Conservation (phyloP, 228 moss, liverwort and hornwort species). For the Sphagnum magellanicum region DNA sequence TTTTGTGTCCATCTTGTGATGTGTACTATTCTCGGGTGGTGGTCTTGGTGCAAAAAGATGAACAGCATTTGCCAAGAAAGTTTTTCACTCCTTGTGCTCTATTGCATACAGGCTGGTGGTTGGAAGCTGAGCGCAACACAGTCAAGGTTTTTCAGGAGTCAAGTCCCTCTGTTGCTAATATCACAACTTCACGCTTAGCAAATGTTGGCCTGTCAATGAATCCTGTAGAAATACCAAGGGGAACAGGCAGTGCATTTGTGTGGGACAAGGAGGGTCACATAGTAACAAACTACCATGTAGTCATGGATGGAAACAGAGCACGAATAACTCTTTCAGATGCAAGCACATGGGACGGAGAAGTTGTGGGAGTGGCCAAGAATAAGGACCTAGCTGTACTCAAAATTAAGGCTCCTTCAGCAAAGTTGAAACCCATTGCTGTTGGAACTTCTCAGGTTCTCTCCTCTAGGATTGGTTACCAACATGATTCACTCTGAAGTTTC, state of each 20-base stretch:
- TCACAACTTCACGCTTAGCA: constrained; percentile 33
- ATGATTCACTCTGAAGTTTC: neutral
- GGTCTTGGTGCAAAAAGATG: too few relatives aligned
- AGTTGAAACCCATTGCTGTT: constrained; percentile 39
- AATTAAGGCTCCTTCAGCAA: constrained; percentile 32
- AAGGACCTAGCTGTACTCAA: constrained; percentile 58
- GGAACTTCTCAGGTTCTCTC: constrained; percentile 45
- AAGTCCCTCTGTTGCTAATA: constrained; percentile 43
- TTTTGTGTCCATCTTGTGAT: too few relatives aligned
- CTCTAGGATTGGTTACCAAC: too few relatives aligned
- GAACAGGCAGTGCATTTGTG: constrained; percentile 56
- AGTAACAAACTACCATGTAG: constrained; percentile 56
- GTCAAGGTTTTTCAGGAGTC: constrained; percentile 51
- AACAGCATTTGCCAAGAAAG: too few relatives aligned
- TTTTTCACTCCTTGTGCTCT: neutral
- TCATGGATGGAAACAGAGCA: constrained; percentile 48
- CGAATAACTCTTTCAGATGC: constrained; percentile 49
- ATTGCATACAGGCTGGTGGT: constrained; percentile 40
- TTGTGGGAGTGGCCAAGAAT: constrained; percentile 50
- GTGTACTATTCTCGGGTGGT: too few relatives aligned
- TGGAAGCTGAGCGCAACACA: constrained; percentile 51
- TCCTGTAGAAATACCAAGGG: constrained; percentile 48
- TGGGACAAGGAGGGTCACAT: constrained; percentile 54
- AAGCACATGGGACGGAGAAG: constrained; percentile 44
- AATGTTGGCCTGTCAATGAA: constrained; percentile 54